These are phyloP conservation scores for Mucuna pruriens DNA, from an alignment of 306 rosid genomes.

Conservation along the genomic window DNA sequence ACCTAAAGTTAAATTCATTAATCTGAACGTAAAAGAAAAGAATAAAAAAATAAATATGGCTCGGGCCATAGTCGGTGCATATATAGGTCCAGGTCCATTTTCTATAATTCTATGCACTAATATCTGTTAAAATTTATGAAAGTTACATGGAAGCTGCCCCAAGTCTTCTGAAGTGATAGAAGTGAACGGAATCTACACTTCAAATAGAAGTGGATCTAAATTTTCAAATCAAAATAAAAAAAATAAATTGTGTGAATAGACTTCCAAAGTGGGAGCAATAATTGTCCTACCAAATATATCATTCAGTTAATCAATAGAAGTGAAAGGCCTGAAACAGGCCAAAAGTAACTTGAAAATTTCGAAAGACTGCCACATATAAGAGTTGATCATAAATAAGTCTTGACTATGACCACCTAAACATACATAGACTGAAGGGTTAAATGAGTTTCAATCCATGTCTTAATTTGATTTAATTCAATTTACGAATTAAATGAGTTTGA, in stretches of 20 bases:
- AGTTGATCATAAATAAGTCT: background rate
- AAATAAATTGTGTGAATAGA: slow-evolving; percentile 47
- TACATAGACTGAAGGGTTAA: background rate
- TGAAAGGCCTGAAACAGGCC: background rate
- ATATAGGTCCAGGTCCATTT: background rate
- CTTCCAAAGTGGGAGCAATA: slow-evolving; percentile 29
- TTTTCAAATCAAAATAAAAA: background rate
- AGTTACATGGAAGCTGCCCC: slow-evolving; percentile 20
- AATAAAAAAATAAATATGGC: background rate
- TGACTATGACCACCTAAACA: background rate
- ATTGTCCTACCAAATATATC: slow-evolving; percentile 21
- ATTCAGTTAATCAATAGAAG: slow-evolving; percentile 29
- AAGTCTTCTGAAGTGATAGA: background rate
- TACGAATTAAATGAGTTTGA: too few relatives aligned
- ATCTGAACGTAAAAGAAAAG: background rate
- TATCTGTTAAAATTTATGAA: background rate
- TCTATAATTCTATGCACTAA: background rate
- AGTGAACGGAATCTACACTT: slow-evolving; percentile 48
- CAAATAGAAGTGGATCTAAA: background rate
- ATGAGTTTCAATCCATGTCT: too few relatives aligned
- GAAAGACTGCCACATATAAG: background rate
- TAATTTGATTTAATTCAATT: too few relatives aligned
- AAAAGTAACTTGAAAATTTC: background rate
- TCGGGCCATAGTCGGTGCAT: background rate
- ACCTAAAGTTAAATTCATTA: background rate